Conservation (phyloP, 169 alveolate species). For the Pseudocohnilembus persalinus region DNA sequence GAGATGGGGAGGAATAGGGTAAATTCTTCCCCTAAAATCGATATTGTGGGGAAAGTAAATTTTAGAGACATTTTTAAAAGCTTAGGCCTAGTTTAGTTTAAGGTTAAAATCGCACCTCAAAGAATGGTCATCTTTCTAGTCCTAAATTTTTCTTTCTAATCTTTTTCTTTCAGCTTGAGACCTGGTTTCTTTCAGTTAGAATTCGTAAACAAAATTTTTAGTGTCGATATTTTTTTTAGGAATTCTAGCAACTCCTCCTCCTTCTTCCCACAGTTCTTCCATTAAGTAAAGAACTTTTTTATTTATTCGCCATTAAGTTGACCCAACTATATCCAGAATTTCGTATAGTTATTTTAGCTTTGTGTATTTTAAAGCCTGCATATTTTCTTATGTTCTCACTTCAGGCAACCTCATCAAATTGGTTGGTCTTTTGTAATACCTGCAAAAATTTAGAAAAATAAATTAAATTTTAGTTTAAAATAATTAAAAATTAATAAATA, state of each 20-base stretch:
- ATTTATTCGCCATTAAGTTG: conserved; percentile 74
- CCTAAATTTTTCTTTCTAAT: conserved; percentile 53
- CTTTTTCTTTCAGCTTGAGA: conserved; percentile 47
- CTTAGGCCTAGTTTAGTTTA: conserved; percentile 84
- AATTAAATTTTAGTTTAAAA: conserved; percentile 38
- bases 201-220: conserved; percentile 29
- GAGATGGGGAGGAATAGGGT: conserved; percentile 96
- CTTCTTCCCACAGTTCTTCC: conserved; percentile 66
- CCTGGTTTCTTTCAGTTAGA: conserved; percentile 41
- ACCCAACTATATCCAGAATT: conserved; percentile 56
- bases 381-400: conserved; percentile 40
- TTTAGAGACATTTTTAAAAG: conserved; percentile 77
- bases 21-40: conserved; percentile 97
- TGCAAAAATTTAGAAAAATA: too few relatives aligned
- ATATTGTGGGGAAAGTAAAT: conserved; percentile 96
- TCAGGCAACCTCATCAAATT: conserved; percentile 50
- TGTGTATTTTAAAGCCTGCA: conserved; percentile 43
- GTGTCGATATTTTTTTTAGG: conserved; percentile 57
- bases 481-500: too few relatives aligned
- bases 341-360: conserved; percentile 54
- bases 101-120: conserved; percentile 70
- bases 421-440: conserved; percentile 52
- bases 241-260: conserved; percentile 78
- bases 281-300: conserved; percentile 58
- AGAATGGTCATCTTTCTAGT: conserved; percentile 70